These are phyloP conservation scores for Ophiostoma sp. DNA, from an alignment of 2,329 filamentous ascomycete species.

Conservation along the genomic window DNA sequence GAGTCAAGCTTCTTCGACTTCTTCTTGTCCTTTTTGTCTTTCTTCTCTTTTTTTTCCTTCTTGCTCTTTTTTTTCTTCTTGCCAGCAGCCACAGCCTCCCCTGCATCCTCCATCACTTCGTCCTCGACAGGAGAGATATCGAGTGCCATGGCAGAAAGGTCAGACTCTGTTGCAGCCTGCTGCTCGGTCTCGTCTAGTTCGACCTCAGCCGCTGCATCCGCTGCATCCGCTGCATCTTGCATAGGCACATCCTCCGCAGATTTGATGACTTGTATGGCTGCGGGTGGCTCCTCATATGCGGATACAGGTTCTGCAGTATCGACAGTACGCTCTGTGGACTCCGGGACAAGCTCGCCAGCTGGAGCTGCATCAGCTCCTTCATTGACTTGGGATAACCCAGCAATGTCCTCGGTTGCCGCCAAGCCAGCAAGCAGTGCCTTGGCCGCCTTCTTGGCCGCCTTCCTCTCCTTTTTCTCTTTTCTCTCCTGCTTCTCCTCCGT, in stretches of 20 bases:
- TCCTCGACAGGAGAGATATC: not conserved
- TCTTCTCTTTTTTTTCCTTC: conserved; percentile 18
- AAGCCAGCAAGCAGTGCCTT: conserved; percentile 1
- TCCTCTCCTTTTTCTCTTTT: conserved; percentile 7
- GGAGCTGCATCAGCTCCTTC: not conserved
- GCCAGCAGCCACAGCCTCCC: not conserved
- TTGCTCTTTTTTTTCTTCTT: conserved; percentile 11
- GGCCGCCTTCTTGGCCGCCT: conserved; percentile 11
- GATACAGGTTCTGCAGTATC: not conserved
- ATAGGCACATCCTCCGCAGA: not conserved
- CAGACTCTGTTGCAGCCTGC: not conserved
- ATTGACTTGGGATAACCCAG: not conserved
- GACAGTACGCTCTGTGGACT: not conserved
- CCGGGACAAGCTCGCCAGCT: not conserved
- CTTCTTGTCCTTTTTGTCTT: conserved; percentile 14
- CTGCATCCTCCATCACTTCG: not conserved
- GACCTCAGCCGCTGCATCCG: not conserved
- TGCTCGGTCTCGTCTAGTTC: not conserved
- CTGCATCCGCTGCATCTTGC: not conserved
- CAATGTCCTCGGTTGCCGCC: not conserved
- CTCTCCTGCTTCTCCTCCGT: conserved; percentile 6
- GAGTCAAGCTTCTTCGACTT: not conserved
- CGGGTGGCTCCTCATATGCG: not conserved
- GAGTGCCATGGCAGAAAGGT: not conserved
- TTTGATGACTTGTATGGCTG: not conserved